Conservation (phyloP, 2,329 filamentous ascomycete genomes). For the Colletotrichum tanaceti region DNA sequence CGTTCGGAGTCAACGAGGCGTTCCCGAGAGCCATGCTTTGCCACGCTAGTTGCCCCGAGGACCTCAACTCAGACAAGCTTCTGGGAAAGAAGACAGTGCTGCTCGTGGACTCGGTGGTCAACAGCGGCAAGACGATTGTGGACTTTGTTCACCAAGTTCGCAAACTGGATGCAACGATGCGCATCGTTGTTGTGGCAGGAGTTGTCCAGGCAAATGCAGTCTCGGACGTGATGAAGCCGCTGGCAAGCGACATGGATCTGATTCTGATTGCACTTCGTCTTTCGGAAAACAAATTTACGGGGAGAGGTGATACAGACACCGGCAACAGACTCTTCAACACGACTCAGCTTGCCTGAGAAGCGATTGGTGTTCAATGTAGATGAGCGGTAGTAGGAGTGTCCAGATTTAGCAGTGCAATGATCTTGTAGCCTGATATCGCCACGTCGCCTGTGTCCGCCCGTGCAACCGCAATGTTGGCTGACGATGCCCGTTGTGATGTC, state of each 20-base stretch:
- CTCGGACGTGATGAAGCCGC: constrained; percentile 31
- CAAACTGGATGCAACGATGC: constrained; percentile 50
- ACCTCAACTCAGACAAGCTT: constrained; percentile 59
- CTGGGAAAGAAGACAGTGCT: constrained; percentile 55
- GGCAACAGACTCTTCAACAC: constrained; percentile 71
- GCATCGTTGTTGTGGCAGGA: constrained; percentile 66
- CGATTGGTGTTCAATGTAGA: too few relatives aligned
- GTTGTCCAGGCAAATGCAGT: constrained; percentile 61
- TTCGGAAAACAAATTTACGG: constrained; percentile 68
- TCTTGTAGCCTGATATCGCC: too few relatives aligned
- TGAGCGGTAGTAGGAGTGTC: too few relatives aligned
- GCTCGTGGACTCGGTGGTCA: constrained; percentile 71
- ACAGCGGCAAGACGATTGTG: constrained; percentile 63
- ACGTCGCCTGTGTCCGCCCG: too few relatives aligned
- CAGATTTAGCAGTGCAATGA: too few relatives aligned
- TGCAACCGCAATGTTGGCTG: too few relatives aligned
- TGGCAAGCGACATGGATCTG: constrained; percentile 47
- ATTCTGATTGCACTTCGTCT: constrained; percentile 63
- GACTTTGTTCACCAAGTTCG: constrained; percentile 63
- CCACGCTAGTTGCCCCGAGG: constrained; percentile 54
- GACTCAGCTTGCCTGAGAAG: constrained; percentile 53
- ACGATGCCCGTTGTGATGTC: too few relatives aligned
- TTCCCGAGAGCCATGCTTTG: constrained; percentile 65
- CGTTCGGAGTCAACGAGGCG: constrained; percentile 64
- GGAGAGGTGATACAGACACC: constrained; percentile 65